Evolutionary conservation across 306 rosid species (phyloP).

Genomic region (Amphicarpaea edgeworthii): DNA sequence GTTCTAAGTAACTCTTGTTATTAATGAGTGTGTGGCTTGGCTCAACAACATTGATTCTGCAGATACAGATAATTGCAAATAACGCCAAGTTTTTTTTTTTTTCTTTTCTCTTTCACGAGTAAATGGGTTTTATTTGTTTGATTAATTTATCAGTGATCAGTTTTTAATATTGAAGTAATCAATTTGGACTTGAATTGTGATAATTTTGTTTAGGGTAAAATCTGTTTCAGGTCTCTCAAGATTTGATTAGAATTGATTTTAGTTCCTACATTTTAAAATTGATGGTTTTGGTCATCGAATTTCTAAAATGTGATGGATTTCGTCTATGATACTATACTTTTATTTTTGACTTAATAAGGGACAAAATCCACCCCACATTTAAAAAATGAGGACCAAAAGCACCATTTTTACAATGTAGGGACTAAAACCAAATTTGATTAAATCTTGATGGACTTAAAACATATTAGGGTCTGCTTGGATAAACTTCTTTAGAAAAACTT

Average conservation of each 20-base stretch:
- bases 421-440: not conserved
- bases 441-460: not conserved
- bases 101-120: not conserved
- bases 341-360: not conserved
- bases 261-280: not conserved
- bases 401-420: not conserved
- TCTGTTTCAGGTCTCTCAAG: not conserved
- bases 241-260: not conserved
- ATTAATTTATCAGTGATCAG: not conserved
- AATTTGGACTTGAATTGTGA: slow-evolving; percentile 4
- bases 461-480: no score
- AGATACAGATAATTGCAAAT: slow-evolving; percentile 5
- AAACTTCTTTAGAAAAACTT: no score
- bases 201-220: not conserved
- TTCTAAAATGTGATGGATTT: not conserved
- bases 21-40: not conserved
- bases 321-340: not conserved
- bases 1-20: not conserved
- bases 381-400: not conserved
- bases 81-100: not conserved
- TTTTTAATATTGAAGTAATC: not conserved
- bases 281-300: not conserved
- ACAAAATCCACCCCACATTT: not conserved
- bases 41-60: not conserved
- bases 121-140: slow-evolving; percentile 17